Evolutionary conservation across 2,329 filamentous ascomycete genomes (phyloP), one percentile per base, ranked within the genome.

Genomic region (Arthrinium phaeospermum): DNA sequence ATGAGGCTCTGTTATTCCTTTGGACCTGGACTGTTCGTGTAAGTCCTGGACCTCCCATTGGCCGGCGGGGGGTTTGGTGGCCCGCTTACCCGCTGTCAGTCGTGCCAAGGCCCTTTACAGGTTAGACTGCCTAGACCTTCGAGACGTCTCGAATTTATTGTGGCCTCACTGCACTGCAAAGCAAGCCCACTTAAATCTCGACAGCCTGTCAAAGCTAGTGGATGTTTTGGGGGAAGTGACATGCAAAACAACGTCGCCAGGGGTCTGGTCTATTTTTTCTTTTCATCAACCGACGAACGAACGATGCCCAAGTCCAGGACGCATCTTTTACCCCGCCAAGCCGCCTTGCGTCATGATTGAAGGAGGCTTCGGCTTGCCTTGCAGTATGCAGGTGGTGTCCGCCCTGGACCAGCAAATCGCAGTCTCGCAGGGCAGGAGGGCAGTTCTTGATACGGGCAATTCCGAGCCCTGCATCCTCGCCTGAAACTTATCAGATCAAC

Each of bases 101-200:
- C 22, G 34, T 22, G 57, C 57, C 19, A 24, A 64, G 22, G 4
- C 19, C 57, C 34, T n/a, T 41, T 64, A n/a, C 19, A 3, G 57
- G 57, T 64, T 64, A 64, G 57, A 64, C 34, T 70, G 68, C 68
- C 68, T 12, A 70, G 68, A 24, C 47, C 34, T 70, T 70, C 34
- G 68, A 70, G 68, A 70, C 68, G 68, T 70, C 68, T 70, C 68
- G 68, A 12, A 44, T 57, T 70, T 22, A 70, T 57, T 24, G 30
- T n/a, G 5, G 34, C 47, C 45, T n/a, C 27, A 51, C 16, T 69
- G 19, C 47, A 51, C 27, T 16, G 19, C 53, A 22, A 70, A 44
- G 30, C 30, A 22, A 37, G 57, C 34, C 34, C 57, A 64, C 34
- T 64, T 24, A 64, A 64, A 41, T 41, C 19, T 41, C 34, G 34